Percentiles rank a stretch among this genome's conserved stretches.
These are phyloP conservation scores for Clonostachys chloroleuca DNA, from an alignment of 2,329 filamentous ascomycete genomes.

Conservation along the genomic window DNA sequence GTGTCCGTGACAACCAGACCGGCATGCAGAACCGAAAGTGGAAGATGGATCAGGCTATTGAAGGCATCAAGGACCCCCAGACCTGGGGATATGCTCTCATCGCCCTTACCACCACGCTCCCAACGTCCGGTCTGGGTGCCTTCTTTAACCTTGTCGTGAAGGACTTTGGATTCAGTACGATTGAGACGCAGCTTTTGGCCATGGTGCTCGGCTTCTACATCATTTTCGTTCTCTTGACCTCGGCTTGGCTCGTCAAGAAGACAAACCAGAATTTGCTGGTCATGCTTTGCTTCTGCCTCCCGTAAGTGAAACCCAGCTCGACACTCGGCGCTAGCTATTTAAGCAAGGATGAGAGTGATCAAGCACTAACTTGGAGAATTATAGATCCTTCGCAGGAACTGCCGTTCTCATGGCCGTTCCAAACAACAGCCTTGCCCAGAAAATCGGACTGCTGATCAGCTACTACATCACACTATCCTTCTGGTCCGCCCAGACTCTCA, in stretches of 20 bases:
- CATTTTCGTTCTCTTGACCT: conserved; percentile 63
- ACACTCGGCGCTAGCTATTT: background rate
- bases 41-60: conserved; percentile 39
- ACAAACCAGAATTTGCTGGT: conserved; percentile 63
- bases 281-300: conserved; percentile 54
- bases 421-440: conserved; percentile 50
- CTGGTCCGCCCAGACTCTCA: conserved; percentile 68
- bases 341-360: background rate
- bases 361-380: conserved; percentile 2
- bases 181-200: conserved; percentile 64
- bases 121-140: conserved; percentile 68
- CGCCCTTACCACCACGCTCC: conserved; percentile 67
- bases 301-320: conserved; percentile 31
- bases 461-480: conserved; percentile 78
- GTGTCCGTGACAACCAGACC: conserved; percentile 56
- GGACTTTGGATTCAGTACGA: conserved; percentile 50
- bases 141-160: conserved; percentile 74
- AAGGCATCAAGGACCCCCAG: conserved; percentile 60
- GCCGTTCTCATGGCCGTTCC: conserved; percentile 67
- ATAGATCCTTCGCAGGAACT: conserved; percentile 64
- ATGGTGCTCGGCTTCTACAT: conserved; percentile 76
- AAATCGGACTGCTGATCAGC: conserved; percentile 64
- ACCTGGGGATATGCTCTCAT: conserved; percentile 61
- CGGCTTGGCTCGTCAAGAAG: conserved; percentile 64
- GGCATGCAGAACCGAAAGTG: conserved; percentile 53